Evolutionary conservation across 352 stramenopile genomes (phyloP), one percentile per base, ranked within the genome.

Genomic region (Pythium scleroteichum): DNA sequence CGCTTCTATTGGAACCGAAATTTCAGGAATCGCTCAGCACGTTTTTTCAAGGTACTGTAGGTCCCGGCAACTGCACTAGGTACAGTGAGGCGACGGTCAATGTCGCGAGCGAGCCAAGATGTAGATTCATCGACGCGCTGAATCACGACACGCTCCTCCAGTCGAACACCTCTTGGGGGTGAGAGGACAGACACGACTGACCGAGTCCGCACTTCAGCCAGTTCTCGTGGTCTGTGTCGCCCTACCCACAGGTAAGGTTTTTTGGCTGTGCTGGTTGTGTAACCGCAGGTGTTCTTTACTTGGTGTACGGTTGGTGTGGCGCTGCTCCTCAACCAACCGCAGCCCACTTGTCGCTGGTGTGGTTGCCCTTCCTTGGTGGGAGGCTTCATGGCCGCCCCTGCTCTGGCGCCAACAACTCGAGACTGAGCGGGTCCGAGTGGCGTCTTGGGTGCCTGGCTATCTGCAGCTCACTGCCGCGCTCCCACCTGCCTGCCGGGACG

Each of bases 371-470:
- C 26, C 44, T 32, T 40, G 29, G 44, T 62, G 44, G 59, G 20
- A 54, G 48, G 41, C 35, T 56, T 24, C 41, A 53, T 66, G 59
- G 50, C 59, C 38, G 61, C 61, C 61, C 47, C 61, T 62, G 53
- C 61, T 68, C 53, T 62, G 19, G 50, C 59, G 58, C 58, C 49
- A 58, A 66, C 59, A 66, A 56, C 58, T 65, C 58, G 58, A 54
- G 52, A 59, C 40, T 59, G 52, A 59, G 52, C 50, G 38, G 50
- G 50, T 59, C 51, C 51, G 27, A 60, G 54, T 62, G 13, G 14
- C 27, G 12, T 9, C 42, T 32, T 44, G 4, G 20, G 7, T 45
- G 54, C 44, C 54, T 62, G 44, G 44, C 54, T 62, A 42, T 35
- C 20, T 33, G 45, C 39, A 39, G 52, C 22, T 26, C 35, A 46